A percentile compares a stretch with the other conserved stretches of the same genome.
These are phyloP conservation scores for Fusarium guadeloupense DNA, from an alignment of 2,329 filamentous ascomycete species.

Conservation along the genomic window DNA sequence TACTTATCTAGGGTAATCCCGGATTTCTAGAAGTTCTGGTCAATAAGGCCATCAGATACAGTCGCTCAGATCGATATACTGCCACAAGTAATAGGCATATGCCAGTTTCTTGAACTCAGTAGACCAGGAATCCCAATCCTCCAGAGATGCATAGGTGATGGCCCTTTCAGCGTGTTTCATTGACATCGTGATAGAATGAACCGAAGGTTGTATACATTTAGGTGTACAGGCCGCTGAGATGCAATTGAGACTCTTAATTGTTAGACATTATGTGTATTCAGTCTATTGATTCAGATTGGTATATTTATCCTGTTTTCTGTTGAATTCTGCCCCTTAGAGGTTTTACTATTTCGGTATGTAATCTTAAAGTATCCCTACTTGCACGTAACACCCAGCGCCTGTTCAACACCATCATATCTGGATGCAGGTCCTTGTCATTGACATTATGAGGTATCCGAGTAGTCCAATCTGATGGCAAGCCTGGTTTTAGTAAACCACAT, in stretches of 20 bases:
- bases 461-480: no score
- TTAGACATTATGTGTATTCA: background rate
- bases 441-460: no score
- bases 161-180: background rate
- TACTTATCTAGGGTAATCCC: background rate
- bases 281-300: background rate
- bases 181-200: background rate
- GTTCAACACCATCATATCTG: no score
- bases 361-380: no score
- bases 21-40: background rate
- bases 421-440: no score
- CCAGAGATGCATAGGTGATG: background rate
- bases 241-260: background rate
- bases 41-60: background rate
- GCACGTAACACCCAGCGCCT: no score
- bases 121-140: background rate
- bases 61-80: background rate
- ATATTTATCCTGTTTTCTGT: no score
- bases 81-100: background rate
- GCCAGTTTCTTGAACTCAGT: background rate
- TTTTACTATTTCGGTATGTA: no score
- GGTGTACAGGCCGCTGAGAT: background rate
- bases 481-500: no score
- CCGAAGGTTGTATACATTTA: background rate
- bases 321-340: no score